Conservation (phyloP, 2,329 filamentous ascomycete genomes). For the Blumeriella jaapii region DNA sequence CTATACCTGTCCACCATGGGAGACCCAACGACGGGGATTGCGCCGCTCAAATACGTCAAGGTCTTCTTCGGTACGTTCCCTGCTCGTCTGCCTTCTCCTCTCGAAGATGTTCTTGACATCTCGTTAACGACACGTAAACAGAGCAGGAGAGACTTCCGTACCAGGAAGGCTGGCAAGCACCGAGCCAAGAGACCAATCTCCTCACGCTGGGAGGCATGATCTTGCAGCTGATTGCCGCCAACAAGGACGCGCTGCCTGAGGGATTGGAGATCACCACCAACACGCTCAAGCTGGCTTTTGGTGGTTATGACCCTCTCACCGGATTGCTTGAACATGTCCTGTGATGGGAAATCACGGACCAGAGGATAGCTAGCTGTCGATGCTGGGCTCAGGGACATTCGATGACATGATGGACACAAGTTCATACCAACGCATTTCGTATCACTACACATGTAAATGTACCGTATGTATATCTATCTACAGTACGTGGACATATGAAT, state of each 20-base stretch:
- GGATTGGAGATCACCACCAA: constrained; percentile 11
- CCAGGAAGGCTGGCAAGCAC: constrained; percentile 27
- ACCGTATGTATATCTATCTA: too few species aligned
- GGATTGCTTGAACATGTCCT: too few species aligned
- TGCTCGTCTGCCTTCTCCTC: too few species aligned
- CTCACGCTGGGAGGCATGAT: constrained; percentile 14
- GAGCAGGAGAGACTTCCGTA: constrained; percentile 29
- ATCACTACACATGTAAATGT: too few species aligned
- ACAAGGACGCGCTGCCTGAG: constrained; percentile 14
- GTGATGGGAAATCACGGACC: too few species aligned
- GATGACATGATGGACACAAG: too few species aligned
- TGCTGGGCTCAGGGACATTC: too few species aligned
- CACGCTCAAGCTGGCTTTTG: constrained; percentile 12
- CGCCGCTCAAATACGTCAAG: constrained; percentile 27
- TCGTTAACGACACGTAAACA: constrained; percentile 1
- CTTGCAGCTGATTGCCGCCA: constrained; percentile 12
- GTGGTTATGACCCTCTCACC: constrained; percentile 16
- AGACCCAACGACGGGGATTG: constrained; percentile 25
- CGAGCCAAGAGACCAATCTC: constrained; percentile 13
- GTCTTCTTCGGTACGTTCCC: constrained; percentile 22
- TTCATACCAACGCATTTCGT: too few species aligned
- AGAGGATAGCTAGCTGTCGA: too few species aligned
- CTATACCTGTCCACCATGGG: constrained; percentile 29
- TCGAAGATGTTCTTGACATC: background rate
- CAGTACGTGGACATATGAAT: too few species aligned